Base-by-base conservation (phyloP, 2,329 filamentous ascomycete species). In the Phyllosticta paracitricarpa region DNA sequence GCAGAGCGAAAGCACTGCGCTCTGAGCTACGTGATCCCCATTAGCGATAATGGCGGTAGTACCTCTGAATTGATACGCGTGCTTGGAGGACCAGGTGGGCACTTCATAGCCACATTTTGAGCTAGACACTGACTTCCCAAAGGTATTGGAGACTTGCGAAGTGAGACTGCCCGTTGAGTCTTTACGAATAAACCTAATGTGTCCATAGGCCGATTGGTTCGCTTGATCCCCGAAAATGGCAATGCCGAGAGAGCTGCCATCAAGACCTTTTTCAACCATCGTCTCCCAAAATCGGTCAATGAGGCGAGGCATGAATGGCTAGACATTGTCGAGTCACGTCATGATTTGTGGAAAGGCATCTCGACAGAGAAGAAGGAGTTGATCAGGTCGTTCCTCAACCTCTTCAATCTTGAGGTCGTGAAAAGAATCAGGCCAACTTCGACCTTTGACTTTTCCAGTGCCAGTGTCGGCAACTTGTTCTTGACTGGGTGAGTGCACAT, bases 31-130 rank as follows among this genome's bases (percentile, higher is more conserved):
- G 85, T 97, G 63, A 96, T 97, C 58, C 93, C 93, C 40, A 96
- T 97, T 71, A 94, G 89, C 66, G 93, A 97, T 76, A 97, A 97
- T 75, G 93, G 93, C 56, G 93, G 93, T 51, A 95, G 89, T 67
- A 95, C 91, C 2, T 96, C 90, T 54, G 93, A 97, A 77, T 79
- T 97, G 68, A 96, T 97, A 66, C 84, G 94, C 40, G 91, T 97
- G 40, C 94, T 97, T 75, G 94, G 93, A 14, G 94, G 94, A 1
- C 93, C 93, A 65, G 93, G 93, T 87, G 76, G 61, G 75, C 67
- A 48, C 30, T 55, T 17, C 2, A 81, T 52, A 4, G 5, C 28
- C 4, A 30, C 28, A 30, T 8, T 30, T 6, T 7, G 5, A 30
- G 6, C 17, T 24, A 30, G 22, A 28, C 54, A 25, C 61, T 67